Percentiles rank a stretch among this genome's conserved stretches.
These are phyloP conservation scores for Trapa bicornis DNA, from an alignment of 345 rosid genomes.

Conservation along the genomic window DNA sequence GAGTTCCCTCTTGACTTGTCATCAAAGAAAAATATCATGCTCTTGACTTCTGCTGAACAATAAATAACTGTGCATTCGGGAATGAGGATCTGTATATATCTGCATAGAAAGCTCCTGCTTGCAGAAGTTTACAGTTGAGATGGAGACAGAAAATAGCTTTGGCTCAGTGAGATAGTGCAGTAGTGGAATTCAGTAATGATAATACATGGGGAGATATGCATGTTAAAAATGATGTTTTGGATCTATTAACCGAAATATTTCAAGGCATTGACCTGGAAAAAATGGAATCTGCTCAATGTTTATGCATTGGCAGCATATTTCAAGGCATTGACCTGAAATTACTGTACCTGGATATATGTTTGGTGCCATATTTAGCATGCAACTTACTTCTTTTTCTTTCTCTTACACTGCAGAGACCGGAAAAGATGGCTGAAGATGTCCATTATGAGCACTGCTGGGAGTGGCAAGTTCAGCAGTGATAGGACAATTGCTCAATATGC, in stretches of 20 bases:
- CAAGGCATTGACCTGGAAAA: no score
- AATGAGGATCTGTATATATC: background rate
- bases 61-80: background rate
- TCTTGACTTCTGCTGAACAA: background rate
- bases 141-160: background rate
- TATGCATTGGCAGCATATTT: background rate
- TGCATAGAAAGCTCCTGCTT: background rate
- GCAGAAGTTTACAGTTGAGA: background rate
- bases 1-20: constrained; percentile 11
- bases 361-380: background rate
- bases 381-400: background rate
- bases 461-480: constrained; percentile 89
- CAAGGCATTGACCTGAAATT: background rate
- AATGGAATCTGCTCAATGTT: no score
- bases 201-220: no score
- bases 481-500: constrained; percentile 82
- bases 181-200: background rate
- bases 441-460: constrained; percentile 81
- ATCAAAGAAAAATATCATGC: background rate
- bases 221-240: no score
- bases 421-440: constrained; percentile 85
- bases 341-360: background rate
- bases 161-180: no score
- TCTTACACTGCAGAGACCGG: constrained; percentile 39
- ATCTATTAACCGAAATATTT: no score